These are phyloP conservation scores for Trichoderma pleuroti DNA, from an alignment of 2,329 filamentous ascomycete genomes.

Conservation along the genomic window DNA sequence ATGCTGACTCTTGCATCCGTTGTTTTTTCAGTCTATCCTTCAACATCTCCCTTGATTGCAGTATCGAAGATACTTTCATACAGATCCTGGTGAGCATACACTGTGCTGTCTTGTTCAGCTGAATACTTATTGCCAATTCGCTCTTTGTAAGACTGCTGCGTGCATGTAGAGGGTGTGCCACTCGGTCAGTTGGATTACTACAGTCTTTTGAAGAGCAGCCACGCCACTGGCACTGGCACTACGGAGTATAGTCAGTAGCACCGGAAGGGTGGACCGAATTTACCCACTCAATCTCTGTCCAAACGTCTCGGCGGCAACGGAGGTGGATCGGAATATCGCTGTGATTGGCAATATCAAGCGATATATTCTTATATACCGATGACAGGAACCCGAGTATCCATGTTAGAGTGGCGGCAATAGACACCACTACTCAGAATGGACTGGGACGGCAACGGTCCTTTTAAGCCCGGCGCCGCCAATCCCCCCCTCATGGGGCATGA, in stretches of 20 bases:
- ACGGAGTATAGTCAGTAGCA: not conserved
- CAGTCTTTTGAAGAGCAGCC: not conserved
- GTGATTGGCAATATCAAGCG: not conserved
- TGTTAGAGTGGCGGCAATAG: not conserved
- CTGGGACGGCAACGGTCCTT: not conserved
- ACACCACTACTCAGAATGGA: not conserved
- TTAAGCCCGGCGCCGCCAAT: not conserved
- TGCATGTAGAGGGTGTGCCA: slow-evolving; percentile 3
- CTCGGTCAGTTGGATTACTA: not conserved
- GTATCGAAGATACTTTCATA: not conserved
- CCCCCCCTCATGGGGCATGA: slow-evolving; percentile 5
- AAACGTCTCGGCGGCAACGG: not conserved
- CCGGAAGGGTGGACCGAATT: not conserved
- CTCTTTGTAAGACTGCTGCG: not conserved
- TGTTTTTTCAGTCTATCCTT: not conserved
- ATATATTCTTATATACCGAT: not conserved
- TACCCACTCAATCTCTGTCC: not conserved
- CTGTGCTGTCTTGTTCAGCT: not conserved
- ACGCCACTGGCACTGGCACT: not conserved
- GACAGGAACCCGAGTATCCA: not conserved
- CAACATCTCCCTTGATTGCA: not conserved
- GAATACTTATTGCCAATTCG: not conserved
- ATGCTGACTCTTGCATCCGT: not conserved
- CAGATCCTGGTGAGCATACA: not conserved
- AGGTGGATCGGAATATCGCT: not conserved